Evolutionary conservation across 345 rosid genomes (phyloP), one percentile per base, ranked within the genome.

Genomic region (Brassica rapa): DNA sequence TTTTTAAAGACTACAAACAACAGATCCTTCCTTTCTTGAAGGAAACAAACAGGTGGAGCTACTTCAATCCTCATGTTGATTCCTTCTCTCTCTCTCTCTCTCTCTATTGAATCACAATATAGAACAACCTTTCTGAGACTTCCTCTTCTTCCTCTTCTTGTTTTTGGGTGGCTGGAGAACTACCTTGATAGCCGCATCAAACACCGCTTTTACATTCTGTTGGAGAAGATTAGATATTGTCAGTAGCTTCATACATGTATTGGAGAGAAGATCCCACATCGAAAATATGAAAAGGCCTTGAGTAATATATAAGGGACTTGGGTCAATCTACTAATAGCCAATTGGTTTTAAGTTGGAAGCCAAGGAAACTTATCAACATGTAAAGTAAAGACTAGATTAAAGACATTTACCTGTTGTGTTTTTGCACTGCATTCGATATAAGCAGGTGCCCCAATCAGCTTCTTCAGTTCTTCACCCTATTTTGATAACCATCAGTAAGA

Each of bases 141-240:
- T 88, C 81, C 84, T 84, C 86, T 85, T 88, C 93, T 88, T 60
- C 64, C 85, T 91, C 86, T 84, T 89, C 88, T 86, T 91, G 80
- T 80, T 85, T 81, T 91, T 93, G 4, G 98, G 92, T 0, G 98
- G 98, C 83, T 91, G 96, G 60, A 93, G 93, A 76, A 91, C 97
- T 33, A 91, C 88, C 80, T 87, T 89, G 77, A 93, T 93, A 72
- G 98, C 98, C 8, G 92, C 88, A 76, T 93, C 97, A 60, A 93
- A 93, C 49, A 93, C 98, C 8, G 85, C 88, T 84, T 93, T 93
- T 82, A 93, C 92, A 62, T 91, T 91, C 98, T 93, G 91, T 73
- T 60, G 32, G 14, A 24, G 3, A 1, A 29, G 37, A 72, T 79
- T 33, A 57, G 51, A 35, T 29, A 25, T 15, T n/a, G 33, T 68